These are phyloP conservation scores for Astrephomene gubernaculifera DNA, from an alignment of 139 green algal species.

Conservation along the genomic window DNA sequence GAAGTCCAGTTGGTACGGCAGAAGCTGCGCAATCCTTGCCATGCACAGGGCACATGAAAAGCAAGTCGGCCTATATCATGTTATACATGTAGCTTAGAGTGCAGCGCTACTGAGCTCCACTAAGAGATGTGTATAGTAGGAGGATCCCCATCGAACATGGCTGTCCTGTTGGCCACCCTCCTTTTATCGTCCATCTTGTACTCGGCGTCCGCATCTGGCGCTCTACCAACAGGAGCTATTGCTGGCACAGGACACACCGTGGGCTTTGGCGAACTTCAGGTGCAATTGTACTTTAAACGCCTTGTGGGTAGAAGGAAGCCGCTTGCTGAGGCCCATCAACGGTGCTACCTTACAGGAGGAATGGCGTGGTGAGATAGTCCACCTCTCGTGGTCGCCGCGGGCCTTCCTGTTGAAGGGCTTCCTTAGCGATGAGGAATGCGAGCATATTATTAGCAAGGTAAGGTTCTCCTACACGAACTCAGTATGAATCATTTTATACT, in stretches of 20 bases:
- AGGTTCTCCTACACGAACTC: no score
- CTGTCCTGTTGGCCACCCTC: neutral
- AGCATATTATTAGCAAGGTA: constrained; percentile 70
- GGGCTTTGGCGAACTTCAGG: constrained; percentile 54
- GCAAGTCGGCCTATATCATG: no score
- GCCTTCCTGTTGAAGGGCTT: constrained; percentile 71
- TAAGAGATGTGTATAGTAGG: no score
- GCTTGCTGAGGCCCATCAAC: no score
- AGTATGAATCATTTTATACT: neutral
- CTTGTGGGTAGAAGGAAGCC: no score
- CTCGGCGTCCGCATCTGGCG: neutral
- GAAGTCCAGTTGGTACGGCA: no score
- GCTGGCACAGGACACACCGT: constrained; percentile 47
- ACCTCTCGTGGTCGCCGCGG: constrained; percentile 72
- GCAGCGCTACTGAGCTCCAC: no score
- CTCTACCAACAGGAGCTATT: constrained; percentile 2
- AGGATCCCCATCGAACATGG: no score
- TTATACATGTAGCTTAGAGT: no score
- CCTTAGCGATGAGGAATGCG: constrained; percentile 70
- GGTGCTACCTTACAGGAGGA: constrained; percentile 61
- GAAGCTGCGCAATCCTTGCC: no score
- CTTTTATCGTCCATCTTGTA: neutral
- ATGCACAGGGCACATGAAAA: no score
- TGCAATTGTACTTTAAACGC: neutral
- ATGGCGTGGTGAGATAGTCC: constrained; percentile 72